Percentiles rank a stretch among this genome's conserved stretches.
phyloP scores from a whole-genome alignment of 2,329 filamentous ascomycete genomes.

The Stagonosporopsis rhizophila region DNA sequence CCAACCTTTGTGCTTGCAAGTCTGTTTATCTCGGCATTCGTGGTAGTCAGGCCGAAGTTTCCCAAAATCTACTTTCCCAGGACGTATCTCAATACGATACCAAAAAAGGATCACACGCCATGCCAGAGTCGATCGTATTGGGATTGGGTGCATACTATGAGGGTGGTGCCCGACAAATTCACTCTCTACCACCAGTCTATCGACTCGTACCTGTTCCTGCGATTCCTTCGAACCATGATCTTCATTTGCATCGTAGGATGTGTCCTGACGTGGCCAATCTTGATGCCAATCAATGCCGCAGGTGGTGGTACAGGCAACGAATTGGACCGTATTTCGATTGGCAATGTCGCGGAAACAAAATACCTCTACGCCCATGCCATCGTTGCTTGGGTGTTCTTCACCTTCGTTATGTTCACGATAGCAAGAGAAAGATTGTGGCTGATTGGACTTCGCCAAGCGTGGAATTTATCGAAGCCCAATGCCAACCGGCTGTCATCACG shows the following conservation, averaged over 20 bases:
- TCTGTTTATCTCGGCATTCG: conserved; percentile 46
- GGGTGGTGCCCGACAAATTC: conserved; percentile 71
- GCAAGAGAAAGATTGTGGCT: conserved; percentile 89
- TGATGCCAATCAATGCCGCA: conserved; percentile 89
- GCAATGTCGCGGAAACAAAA: conserved; percentile 72
- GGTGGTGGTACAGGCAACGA: conserved; percentile 70
- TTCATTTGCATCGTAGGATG: conserved; percentile 85
- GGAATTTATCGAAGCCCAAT: conserved; percentile 84
- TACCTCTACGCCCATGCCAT: conserved; percentile 80
- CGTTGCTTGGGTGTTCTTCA: conserved; percentile 80
- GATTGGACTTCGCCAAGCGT: conserved; percentile 91
- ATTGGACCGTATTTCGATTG: conserved; percentile 79
- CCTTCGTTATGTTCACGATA: conserved; percentile 87
- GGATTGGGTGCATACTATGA: conserved; percentile 57
- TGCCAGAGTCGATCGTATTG: conserved; percentile 40
- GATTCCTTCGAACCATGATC: conserved; percentile 81
- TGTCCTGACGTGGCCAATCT: conserved; percentile 82
- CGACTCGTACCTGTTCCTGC: conserved; percentile 89
- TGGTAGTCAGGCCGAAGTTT: conserved; percentile 52
- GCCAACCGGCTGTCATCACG: conserved; percentile 85
- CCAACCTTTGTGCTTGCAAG: conserved; percentile 42
- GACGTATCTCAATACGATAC: conserved; percentile 55
- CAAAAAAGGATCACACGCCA: conserved; percentile 52
- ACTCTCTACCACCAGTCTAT: conserved; percentile 90
- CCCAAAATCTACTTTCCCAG: conserved; percentile 55